Evolutionary conservation across 2,329 filamentous ascomycete species (phyloP).

Genomic region (Nigrospora oryzae): DNA sequence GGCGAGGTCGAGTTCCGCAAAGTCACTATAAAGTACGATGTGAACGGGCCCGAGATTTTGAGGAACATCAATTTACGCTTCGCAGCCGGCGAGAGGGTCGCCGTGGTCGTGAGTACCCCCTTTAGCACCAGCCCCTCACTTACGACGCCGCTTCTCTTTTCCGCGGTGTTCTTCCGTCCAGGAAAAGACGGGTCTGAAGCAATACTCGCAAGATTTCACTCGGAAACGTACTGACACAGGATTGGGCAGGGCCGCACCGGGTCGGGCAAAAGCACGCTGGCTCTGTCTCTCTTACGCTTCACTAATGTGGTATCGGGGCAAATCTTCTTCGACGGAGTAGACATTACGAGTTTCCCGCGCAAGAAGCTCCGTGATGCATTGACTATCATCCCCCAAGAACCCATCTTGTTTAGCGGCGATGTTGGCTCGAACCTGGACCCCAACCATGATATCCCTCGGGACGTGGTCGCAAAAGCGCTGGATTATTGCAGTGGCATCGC

Average conservation of each 20-base stretch:
- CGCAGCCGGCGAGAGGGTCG: conserved; percentile 64
- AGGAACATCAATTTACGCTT: conserved; percentile 42
- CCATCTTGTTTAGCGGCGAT: conserved; percentile 44
- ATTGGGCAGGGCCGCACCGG: conserved; percentile 55
- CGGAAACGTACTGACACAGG: no score
- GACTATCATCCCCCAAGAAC: conserved; percentile 51
- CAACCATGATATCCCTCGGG: conserved; percentile 44
- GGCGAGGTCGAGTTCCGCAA: conserved; percentile 43
- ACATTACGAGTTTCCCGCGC: conserved; percentile 43
- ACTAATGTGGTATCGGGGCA: conserved; percentile 41
- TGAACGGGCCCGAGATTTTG: conserved; percentile 37
- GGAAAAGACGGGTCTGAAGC: no score
- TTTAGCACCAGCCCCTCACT: no score
- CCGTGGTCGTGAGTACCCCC: conserved; percentile 43
- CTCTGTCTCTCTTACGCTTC: conserved; percentile 46
- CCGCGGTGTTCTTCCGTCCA: no score
- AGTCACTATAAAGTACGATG: conserved; percentile 39
- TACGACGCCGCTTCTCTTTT: no score
- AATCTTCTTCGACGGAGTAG: conserved; percentile 46
- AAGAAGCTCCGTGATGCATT: conserved; percentile 42
- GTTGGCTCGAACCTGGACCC: conserved; percentile 56
- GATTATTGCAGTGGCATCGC: conserved; percentile 53
- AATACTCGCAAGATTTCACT: no score
- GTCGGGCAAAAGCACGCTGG: conserved; percentile 71
- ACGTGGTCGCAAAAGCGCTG: conserved; percentile 48